phyloP scores from a whole-genome alignment of 768 basidiomycete species.

The Calocybe cyanea region DNA sequence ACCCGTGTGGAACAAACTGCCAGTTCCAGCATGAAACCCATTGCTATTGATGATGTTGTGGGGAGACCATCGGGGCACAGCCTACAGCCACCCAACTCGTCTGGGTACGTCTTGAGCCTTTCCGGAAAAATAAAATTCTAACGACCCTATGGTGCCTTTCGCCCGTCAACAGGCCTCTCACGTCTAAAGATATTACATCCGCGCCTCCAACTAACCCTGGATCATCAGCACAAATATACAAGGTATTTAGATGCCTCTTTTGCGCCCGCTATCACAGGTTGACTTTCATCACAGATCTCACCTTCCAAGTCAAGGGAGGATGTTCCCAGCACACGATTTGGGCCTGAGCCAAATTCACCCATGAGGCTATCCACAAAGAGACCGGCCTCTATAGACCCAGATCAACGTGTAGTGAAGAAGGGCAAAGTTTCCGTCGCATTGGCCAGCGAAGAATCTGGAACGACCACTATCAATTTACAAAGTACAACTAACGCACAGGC shows the following conservation, averaged over 20 bases:
- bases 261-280: slow-evolving; percentile 23
- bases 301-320: slow-evolving; percentile 26
- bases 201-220: slow-evolving; percentile 10
- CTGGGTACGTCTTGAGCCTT: slow-evolving; percentile 35
- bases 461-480: neutral
- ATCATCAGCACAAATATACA: slow-evolving; percentile 3
- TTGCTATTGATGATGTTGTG: slow-evolving; percentile 35
- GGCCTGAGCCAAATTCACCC: slow-evolving; percentile 29
- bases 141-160: slow-evolving; percentile 11
- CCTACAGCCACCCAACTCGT: slow-evolving; percentile 39
- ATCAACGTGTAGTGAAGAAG: slow-evolving; percentile 12
- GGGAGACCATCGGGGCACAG: slow-evolving; percentile 47
- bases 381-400: slow-evolving; percentile 23
- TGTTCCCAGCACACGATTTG: slow-evolving; percentile 8
- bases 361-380: slow-evolving; percentile 48
- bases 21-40: slow-evolving; percentile 26
- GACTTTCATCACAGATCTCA: slow-evolving; percentile 51
- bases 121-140: slow-evolving; percentile 2
- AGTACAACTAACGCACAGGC: neutral
- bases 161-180: slow-evolving; percentile 11
- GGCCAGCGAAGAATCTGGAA: slow-evolving; percentile 2
- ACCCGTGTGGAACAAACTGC: slow-evolving; percentile 13
- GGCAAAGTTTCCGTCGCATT: slow-evolving; percentile 1
- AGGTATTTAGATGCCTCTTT: too few relatives aligned
- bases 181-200: slow-evolving; percentile 1